Evolutionary conservation across 2,329 filamentous ascomycete genomes (phyloP).

Genomic region (Trichoderma guizhouense): DNA sequence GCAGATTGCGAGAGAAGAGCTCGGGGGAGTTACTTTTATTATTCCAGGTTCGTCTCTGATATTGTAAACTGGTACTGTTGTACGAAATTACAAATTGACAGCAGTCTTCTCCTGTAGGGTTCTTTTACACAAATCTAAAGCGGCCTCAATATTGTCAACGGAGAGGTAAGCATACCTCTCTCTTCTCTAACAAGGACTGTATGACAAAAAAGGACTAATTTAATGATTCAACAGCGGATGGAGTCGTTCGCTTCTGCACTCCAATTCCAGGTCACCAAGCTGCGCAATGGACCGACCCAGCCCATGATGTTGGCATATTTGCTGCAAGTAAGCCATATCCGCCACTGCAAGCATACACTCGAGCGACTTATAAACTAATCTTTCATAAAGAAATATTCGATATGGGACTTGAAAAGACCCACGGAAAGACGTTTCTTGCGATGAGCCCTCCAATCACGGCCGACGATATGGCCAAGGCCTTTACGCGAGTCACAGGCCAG

Average conservation of each 20-base stretch:
- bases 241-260: neutral
- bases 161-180: neutral
- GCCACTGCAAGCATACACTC: neutral
- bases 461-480: neutral
- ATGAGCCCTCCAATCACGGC: neutral
- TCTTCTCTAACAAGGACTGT: neutral
- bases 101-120: neutral
- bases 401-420: neutral
- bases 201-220: neutral
- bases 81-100: neutral
- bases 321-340: neutral
- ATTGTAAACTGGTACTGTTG: neutral
- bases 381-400: neutral
- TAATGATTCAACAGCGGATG: neutral
- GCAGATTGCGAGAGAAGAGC: neutral
- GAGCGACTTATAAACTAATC: neutral
- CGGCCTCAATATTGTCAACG: neutral
- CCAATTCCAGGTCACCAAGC: neutral
- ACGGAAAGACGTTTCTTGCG: neutral
- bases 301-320: neutral
- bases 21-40: neutral
- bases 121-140: neutral
- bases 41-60: neutral
- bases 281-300: neutral
- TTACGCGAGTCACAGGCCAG: neutral